A percentile compares a stretch with the other conserved stretches of the same genome.
Evolutionary conservation across 1,284 basidiomycete species (phyloP).

Genomic region (Rhodotorula mucilaginosa): DNA sequence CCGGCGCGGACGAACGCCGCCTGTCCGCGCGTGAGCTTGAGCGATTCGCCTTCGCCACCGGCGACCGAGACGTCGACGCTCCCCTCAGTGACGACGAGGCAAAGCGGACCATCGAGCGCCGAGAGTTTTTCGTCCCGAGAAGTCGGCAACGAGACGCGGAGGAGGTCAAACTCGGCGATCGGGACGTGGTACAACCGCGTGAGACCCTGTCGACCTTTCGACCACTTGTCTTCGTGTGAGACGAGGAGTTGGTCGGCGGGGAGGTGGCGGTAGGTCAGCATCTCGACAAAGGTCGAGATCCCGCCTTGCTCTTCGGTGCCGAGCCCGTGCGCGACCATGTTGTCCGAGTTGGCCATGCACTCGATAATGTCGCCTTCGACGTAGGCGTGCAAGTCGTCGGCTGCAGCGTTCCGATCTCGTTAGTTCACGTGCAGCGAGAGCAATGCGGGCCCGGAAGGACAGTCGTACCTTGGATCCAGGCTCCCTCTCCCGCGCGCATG

Average conservation of each 20-base stretch:
- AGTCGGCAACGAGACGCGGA: conserved; percentile 18
- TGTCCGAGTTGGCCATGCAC: conserved; percentile 35
- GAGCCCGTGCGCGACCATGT: conserved; percentile 40
- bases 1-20: conserved; percentile 32
- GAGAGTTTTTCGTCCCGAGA: conserved; percentile 18
- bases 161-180: conserved; percentile 37
- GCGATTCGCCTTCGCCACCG: conserved; percentile 7
- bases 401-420: not conserved
- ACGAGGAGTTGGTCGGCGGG: conserved; percentile 34
- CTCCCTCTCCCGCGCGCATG: conserved; percentile 37
- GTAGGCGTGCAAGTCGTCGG: conserved; percentile 22
- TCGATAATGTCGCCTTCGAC: conserved; percentile 40
- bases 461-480: conserved; percentile 37
- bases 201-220: conserved; percentile 22
- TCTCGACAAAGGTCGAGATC: conserved; percentile 39
- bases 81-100: conserved; percentile 35
- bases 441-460: not conserved
- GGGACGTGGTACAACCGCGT: conserved; percentile 36
- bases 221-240: conserved; percentile 30
- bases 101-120: conserved; percentile 34
- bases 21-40: conserved; percentile 31
- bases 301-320: conserved; percentile 36
- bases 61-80: conserved; percentile 16
- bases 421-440: no score
- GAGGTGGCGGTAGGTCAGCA: conserved; percentile 40